Percentiles rank a stretch among this genome's conserved stretches.
Conservation (phyloP, 1,284 basidiomycete genomes). For the Pseudozyma hubeiensis region DNA sequence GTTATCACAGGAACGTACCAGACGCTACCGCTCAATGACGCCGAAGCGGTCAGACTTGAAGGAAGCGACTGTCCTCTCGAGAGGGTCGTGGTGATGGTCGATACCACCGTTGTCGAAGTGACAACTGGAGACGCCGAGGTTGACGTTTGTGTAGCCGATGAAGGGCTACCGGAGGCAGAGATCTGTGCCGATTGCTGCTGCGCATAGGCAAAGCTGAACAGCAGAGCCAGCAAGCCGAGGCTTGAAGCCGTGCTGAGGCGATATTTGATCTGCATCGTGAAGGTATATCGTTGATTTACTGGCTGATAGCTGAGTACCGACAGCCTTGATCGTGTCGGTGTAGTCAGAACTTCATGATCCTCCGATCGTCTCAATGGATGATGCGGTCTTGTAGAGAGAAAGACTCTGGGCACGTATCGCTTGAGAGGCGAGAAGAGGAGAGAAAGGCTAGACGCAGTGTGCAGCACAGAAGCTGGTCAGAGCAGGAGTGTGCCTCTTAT, state of each 20-base stretch:
- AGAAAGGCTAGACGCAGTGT: no score
- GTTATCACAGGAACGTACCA: conserved; percentile 42
- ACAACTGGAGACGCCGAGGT: conserved; percentile 3
- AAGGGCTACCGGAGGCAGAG: conserved; percentile 12
- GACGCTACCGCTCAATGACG: conserved; percentile 31
- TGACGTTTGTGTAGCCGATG: conserved; percentile 5
- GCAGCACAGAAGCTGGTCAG: no score
- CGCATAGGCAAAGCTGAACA: conserved; percentile 16
- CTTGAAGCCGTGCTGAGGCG: conserved; percentile 4
- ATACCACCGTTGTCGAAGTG: conserved; percentile 19
- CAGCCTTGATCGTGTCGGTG: no score
- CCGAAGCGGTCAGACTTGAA: conserved; percentile 33
- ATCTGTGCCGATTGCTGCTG: conserved; percentile 15
- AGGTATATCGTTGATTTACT: not conserved
- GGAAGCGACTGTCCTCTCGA: conserved; percentile 38
- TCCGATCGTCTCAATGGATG: no score
- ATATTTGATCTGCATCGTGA: conserved; percentile 20
- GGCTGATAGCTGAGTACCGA: no score
- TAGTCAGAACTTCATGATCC: no score
- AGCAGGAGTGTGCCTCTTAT: no score
- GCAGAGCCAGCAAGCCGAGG: conserved; percentile 15
- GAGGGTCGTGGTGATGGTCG: conserved; percentile 42
- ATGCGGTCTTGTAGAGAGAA: no score
- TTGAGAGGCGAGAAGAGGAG: no score
- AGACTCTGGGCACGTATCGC: no score